Base-by-base conservation (phyloP, 2,329 filamentous ascomycete species). In the Aspergillus floridensis region DNA sequence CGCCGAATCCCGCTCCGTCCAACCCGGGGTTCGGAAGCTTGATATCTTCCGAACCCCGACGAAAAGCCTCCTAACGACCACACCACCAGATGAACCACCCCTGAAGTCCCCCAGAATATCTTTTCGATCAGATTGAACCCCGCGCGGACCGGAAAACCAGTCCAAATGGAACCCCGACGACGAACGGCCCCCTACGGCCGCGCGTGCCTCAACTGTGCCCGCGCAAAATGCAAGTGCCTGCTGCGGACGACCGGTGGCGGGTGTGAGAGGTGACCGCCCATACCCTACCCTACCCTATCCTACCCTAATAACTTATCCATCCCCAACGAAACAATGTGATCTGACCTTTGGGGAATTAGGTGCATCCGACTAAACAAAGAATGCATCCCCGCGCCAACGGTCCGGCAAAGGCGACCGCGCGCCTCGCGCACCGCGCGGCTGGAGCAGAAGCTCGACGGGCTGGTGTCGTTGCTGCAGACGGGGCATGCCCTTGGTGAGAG, bases 221-320 rank as follows among this genome's bases (percentile, higher is more conserved):
- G 74, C 50, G 77, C 78, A 35, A 81, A 80, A 58, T 79, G 79
- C 68, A 79, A 78, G 68, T 81, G 79, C 62, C 74, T 79, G 29
- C 69, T 77, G 47, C 68, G 71, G 21, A 59, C 65, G 3, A 65
- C 58, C 12, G 72, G 69, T 16, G 57, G 48, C 48, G 61, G 64
- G 8, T 72, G 70, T 51, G 68, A 72, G 53, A 70, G 70, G 70
- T 72, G 4, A 22, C 22, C 22, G 3, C 22, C 22, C 22, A 22
- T 22, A 22, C 22, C 4, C 3, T 22, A 22, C 22, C 22, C 4
- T 22, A 22, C 22, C 22, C 22, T 22, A 22, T 4, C 22, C 22
- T 22, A 22, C 4, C 22, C 22, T 22, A 22, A 22, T 22, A 22
- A 4, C 22, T 22, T 5, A n/a, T n/a, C n/a, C n/a, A n/a, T n/a